Base-by-base conservation (phyloP, 306 rosid species). In the Gynostemma pentaphyllum region DNA sequence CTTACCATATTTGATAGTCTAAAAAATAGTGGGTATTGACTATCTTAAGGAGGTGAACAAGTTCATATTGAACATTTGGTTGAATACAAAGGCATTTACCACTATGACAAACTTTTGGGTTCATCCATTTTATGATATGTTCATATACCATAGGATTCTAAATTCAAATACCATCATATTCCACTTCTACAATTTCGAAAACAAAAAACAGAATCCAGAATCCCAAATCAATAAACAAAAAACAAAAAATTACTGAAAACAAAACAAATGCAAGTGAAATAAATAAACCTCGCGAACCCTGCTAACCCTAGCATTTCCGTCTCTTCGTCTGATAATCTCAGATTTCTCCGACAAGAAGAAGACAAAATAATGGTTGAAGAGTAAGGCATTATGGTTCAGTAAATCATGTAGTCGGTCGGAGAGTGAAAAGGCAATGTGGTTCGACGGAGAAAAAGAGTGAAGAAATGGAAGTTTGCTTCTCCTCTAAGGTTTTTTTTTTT, bases 221-320 rank as follows among this genome's bases (percentile, higher is more conserved):
- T 70, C 66, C n/a, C 82, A 79, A 49, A 71, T 65, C 75, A 5
- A 46, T 2, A 19, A 59, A 57, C 28, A 28, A 36, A 36, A 29
- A 19, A 64, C n/a, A 40, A 55, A 6, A 27, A 51, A 48, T 15
- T 9, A 40, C 7, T 45, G 40, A n/a, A n/a, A n/a, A n/a, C n/a
- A 18, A 16, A 66, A 36, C 19, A n/a, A 26, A 50, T 13, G 21
- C 37, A 46, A 28, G 18, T 15, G 32, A 23, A 1, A 29, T 0
- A 49, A 29, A n/a, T n/a, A 62, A 27, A 85, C 99, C 95, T 92
- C 94, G 78, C 78, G 73, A 52, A 81, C 95, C 99, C 99, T 88
- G 2, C 47, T 72, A 46, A 16, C 65, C 19, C 23, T n/a, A n/a
- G n/a, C n/a, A n/a, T 13, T 28, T 48, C 44, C 30, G 14, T 21